A percentile compares a stretch with the other conserved stretches of the same genome.
phyloP scores from a whole-genome alignment of 2,329 filamentous ascomycete genomes.

The Cordyceps tenuipes region DNA sequence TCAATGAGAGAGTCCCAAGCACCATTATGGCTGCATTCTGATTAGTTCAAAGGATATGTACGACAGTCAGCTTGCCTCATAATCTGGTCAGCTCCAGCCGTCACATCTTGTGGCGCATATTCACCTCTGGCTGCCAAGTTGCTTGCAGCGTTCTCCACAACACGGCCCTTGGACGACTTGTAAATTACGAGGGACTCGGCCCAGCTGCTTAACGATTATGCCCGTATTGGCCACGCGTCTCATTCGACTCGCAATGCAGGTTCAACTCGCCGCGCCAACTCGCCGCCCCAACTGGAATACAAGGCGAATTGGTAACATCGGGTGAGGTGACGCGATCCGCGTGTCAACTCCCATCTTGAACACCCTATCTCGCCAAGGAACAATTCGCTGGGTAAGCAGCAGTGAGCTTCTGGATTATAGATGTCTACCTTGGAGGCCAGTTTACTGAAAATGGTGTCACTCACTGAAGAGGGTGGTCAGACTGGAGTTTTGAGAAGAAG shows the following conservation, averaged over 20 bases:
- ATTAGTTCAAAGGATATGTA: neutral
- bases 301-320: too few species aligned
- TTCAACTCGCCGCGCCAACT: neutral
- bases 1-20: neutral
- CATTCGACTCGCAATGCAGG: neutral
- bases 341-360: too few species aligned
- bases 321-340: too few species aligned
- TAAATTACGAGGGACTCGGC: neutral
- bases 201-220: neutral
- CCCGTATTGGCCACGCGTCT: neutral
- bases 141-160: conserved; percentile 1
- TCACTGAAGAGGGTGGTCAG: too few species aligned
- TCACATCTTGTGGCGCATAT: neutral
- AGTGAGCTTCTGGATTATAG: too few species aligned
- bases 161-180: neutral
- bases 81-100: neutral
- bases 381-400: too few species aligned
- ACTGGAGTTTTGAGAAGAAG: too few species aligned
- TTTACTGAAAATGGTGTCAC: too few species aligned
- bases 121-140: neutral
- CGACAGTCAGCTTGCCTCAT: neutral
- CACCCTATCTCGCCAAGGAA: too few species aligned
- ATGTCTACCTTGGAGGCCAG: too few species aligned
- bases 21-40: neutral
- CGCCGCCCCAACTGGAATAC: too few species aligned